Base-by-base conservation (phyloP, 805 yeast species). In the Candida ipomoeae region DNA sequence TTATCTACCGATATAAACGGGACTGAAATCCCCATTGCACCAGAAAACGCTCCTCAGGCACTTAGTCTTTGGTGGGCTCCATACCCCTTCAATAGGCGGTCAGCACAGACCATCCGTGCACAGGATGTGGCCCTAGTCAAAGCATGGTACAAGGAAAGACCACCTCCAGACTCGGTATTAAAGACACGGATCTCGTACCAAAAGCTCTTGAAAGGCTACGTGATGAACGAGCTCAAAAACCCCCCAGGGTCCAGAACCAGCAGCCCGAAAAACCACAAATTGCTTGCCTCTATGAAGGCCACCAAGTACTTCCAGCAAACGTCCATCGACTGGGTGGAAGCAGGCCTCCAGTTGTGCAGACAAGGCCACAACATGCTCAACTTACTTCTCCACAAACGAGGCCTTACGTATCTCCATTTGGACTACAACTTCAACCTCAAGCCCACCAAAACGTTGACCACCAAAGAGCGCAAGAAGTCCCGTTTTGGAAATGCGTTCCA, bases 401-500 rank as follows among this genome's bases (percentile, higher is more conserved):
- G 98, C 0, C 71, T 94, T 35, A 90, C 97, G 0, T 94, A 90
- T 63, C 71, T 94, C 53, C 99, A 94, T 71, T 73, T 94, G 55
- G 99, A 94, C 67, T 94, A 90, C 68, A 94, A 94, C 65, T 94
- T 94, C 73, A 94, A 94, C 65, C 71, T 94, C 61, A 94, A 94
- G 67, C 99, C 99, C 2, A 92, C 96, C 1, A 92, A 92, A 67
- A 92, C 99, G 0, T 73, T 94, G 53, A 90, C 97, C 0, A 94
- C 99, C 0, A 94, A 94, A 63, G 99, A 94, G 65, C 79, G 99
- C 58, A 94, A 94, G 68, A 84, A 90, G 60, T 91, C 98, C 0
- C 78, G 99, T 54, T 94, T 94, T 68, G 99, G 99, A 58, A 85
- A 90, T 66, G 95, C 98, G 0, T 94, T 94, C 71, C 99, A 94